Percentiles rank a stretch among this genome's conserved stretches.
Conservation (phyloP, 169 alveolate genomes). For the Eimeria nieschulzi region DNA sequence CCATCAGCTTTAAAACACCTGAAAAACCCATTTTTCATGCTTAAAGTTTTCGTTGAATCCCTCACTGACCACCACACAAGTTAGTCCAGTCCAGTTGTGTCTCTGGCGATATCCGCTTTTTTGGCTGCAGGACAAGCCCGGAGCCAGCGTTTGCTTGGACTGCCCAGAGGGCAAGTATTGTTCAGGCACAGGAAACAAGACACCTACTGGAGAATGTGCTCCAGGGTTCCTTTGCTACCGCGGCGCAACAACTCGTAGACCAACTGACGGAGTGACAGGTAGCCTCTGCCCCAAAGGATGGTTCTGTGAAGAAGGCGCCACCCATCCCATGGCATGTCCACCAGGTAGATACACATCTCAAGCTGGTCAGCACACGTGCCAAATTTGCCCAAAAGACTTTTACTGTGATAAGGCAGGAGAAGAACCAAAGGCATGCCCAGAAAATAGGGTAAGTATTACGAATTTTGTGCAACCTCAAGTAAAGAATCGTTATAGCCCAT, state of each 20-base stretch:
- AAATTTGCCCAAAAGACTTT: slow-evolving; percentile 52
- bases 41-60: too few species aligned
- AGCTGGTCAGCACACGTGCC: slow-evolving; percentile 56
- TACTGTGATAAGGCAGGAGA: slow-evolving; percentile 42
- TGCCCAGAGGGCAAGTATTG: slow-evolving; percentile 80
- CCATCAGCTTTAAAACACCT: too few species aligned
- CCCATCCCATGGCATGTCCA: slow-evolving; percentile 42
- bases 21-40: too few species aligned
- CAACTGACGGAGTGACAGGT: slow-evolving; percentile 16
- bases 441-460: neutral
- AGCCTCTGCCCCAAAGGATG: slow-evolving; percentile 31
- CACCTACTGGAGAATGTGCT: slow-evolving; percentile 64
- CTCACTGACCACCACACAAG: too few species aligned
- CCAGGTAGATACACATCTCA: slow-evolving; percentile 57
- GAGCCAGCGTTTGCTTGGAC: slow-evolving; percentile 33
- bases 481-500: too few species aligned
- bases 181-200: slow-evolving; percentile 37
- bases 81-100: too few species aligned
- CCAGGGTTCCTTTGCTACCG: slow-evolving; percentile 38
- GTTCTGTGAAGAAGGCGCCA: slow-evolving; percentile 57
- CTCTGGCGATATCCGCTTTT: neutral
- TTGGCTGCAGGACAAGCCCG: slow-evolving; percentile 27
- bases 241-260: slow-evolving; percentile 9
- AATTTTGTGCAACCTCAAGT: too few species aligned
- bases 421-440: slow-evolving; percentile 31